Percentiles rank a stretch among this genome's conserved stretches.
These are phyloP conservation scores for Hypoxylon fuscum DNA, from an alignment of 495 filamentous ascomycete species.

Conservation along the genomic window DNA sequence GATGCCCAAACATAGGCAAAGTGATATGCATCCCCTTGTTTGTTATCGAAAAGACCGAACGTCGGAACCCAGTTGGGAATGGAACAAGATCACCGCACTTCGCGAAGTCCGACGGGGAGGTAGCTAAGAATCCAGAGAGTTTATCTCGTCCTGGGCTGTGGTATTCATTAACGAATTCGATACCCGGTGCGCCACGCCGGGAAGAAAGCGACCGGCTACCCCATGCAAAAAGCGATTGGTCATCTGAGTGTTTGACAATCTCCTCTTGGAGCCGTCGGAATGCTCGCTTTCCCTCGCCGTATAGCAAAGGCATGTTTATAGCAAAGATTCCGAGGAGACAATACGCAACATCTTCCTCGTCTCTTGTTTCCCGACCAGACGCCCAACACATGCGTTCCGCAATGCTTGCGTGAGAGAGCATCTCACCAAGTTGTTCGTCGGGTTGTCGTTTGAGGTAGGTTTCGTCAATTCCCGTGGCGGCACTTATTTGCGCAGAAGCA, in stretches of 20 bases:
- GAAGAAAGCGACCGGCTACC: too few relatives aligned
- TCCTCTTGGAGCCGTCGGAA: slow-evolving; percentile 42
- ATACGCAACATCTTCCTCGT: slow-evolving; percentile 43
- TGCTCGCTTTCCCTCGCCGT: slow-evolving; percentile 45
- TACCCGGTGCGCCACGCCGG: too few relatives aligned
- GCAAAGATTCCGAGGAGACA: slow-evolving; percentile 46
- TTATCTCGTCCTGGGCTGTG: background rate
- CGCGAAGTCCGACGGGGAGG: background rate
- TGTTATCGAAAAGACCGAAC: background rate
- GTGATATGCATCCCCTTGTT: background rate
- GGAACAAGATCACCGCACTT: background rate
- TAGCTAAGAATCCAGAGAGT: background rate
- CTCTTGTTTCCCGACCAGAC: slow-evolving; percentile 34
- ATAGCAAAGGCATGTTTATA: slow-evolving; percentile 44
- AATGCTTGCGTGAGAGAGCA: background rate
- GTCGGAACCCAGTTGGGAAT: background rate
- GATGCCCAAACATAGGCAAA: background rate
- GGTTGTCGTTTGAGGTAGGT: background rate
- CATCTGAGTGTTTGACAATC: slow-evolving; percentile 23
- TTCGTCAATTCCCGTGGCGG: background rate
- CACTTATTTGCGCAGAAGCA: background rate
- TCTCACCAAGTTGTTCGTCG: background rate
- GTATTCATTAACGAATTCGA: too few relatives aligned
- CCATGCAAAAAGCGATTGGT: background rate
- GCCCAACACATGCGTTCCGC: slow-evolving; percentile 23